These are phyloP conservation scores for Salvia sclarea DNA, from an alignment of 305 asterid genomes.

Conservation along the genomic window DNA sequence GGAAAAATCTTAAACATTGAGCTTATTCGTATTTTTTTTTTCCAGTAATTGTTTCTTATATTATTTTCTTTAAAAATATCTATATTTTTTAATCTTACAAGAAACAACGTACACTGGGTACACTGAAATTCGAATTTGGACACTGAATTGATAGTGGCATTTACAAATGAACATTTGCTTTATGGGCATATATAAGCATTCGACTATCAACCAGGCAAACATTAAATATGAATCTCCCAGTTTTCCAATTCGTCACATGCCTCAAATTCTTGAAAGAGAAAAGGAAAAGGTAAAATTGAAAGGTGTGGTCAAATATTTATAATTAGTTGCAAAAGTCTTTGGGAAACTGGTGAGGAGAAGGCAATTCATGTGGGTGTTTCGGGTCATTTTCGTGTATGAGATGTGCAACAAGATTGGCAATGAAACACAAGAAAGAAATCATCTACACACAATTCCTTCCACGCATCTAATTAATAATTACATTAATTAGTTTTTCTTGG, in stretches of 20 bases:
- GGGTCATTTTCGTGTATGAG: conserved; percentile 44
- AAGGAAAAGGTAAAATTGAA: neutral
- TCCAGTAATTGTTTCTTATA: no score
- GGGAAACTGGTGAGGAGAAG: conserved; percentile 23
- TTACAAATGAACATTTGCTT: no score
- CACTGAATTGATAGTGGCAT: no score
- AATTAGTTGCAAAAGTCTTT: conserved; percentile 20
- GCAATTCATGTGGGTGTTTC: conserved; percentile 49
- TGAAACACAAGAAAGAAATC: conserved; percentile 2
- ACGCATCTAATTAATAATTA: no score
- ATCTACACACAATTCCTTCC: conserved; percentile 27
- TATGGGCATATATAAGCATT: no score
- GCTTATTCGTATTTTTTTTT: no score
- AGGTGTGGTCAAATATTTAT: conserved; percentile 29
- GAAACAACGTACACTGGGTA: no score
- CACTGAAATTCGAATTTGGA: no score
- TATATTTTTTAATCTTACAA: no score
- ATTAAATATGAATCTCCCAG: conserved; percentile 15
- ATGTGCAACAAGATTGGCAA: neutral
- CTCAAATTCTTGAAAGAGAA: conserved; percentile 16
- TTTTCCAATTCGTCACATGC: conserved; percentile 7
- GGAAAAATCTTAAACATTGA: no score
- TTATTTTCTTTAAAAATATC: no score
- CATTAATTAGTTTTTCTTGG: no score
- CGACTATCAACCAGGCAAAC: conserved; percentile 14